These are phyloP conservation scores for Berberis thunbergii DNA, from an alignment of 164 flowering plant genomes.

Conservation along the genomic window DNA sequence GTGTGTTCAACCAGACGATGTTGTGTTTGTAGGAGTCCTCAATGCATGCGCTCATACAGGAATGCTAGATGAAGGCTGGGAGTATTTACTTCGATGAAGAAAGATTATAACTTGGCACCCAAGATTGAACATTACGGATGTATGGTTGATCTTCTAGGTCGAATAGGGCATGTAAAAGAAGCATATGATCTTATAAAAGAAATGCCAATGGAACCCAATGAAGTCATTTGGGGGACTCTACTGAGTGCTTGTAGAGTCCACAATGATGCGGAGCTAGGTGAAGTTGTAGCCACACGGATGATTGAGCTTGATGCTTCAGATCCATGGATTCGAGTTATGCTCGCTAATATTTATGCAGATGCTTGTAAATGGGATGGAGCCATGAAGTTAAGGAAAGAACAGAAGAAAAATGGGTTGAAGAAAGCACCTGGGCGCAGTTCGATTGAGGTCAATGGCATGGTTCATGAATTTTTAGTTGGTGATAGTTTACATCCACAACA, in stretches of 20 bases:
- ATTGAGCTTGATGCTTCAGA: slow-evolving; percentile 24
- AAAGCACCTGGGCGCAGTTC: slow-evolving; percentile 1
- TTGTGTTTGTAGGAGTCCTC: slow-evolving; percentile 20
- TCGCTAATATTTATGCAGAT: slow-evolving; percentile 26
- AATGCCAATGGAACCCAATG: slow-evolving; percentile 1
- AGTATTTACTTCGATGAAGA: slow-evolving; percentile 14
- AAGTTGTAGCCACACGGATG: slow-evolving; percentile 17
- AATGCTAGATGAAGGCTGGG: slow-evolving; percentile 17
- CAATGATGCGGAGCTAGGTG: slow-evolving; percentile 23
- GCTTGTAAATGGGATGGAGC: slow-evolving; percentile 20
- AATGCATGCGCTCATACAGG: slow-evolving; percentile 28
- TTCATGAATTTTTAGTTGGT: slow-evolving; percentile 1
- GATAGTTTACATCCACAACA: not conserved
- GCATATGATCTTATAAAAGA: slow-evolving; percentile 1
- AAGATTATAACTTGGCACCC: not conserved
- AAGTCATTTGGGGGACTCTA: not conserved
- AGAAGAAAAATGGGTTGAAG: slow-evolving; percentile 11
- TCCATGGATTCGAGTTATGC: slow-evolving; percentile 21
- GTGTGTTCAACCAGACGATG: slow-evolving; percentile 16
- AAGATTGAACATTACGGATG: slow-evolving; percentile 1
- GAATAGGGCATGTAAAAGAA: not conserved
- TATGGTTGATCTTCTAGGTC: not conserved
- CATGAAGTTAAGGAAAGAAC: slow-evolving; percentile 23
- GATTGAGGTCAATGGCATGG: not conserved
- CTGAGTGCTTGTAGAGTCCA: slow-evolving; percentile 25